A percentile compares a stretch with the other conserved stretches of the same genome.
Evolutionary conservation across 2,329 filamentous ascomycete species (phyloP).

Genomic region (Diaporthe sp.): DNA sequence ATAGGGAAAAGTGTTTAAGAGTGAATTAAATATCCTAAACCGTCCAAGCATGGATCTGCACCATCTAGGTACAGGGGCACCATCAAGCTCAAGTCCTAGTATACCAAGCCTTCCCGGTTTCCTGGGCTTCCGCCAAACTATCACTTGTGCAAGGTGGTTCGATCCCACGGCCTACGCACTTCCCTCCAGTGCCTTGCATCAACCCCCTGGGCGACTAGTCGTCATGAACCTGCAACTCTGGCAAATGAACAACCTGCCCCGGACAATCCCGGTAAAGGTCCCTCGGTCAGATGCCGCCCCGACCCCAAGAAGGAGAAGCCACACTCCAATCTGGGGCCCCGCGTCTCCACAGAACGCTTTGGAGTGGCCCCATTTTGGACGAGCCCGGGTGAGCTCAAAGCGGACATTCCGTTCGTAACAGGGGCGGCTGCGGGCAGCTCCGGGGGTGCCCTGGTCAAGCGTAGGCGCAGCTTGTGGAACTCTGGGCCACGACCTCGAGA

Average conservation of each 20-base stretch:
- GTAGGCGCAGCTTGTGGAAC: too few species aligned
- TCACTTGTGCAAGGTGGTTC: slow-evolving; percentile 4
- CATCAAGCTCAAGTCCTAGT: background rate
- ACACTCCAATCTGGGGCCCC: slow-evolving; percentile 26
- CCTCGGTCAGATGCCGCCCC: slow-evolving; percentile 3
- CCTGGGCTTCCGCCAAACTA: background rate
- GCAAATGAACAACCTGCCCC: background rate
- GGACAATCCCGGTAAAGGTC: background rate
- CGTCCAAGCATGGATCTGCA: background rate
- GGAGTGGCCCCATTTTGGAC: background rate
- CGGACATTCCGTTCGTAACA: slow-evolving; percentile 2
- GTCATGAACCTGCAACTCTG: background rate
- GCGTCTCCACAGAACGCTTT: slow-evolving; percentile 20
- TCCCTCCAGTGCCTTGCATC: slow-evolving; percentile 10
- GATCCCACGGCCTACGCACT: background rate
- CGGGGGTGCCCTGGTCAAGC: background rate
- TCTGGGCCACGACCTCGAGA: slow-evolving; percentile 5
- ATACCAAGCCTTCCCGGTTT: slow-evolving; percentile 14
- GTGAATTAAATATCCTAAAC: background rate
- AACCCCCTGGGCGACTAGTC: background rate
- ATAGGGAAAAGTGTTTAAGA: background rate
- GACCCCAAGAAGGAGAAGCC: background rate
- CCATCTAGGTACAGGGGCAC: background rate
- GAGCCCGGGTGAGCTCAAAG: slow-evolving; percentile 1
- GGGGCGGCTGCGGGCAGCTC: background rate